phyloP scores from a whole-genome alignment of 441 rosid species.

The Raphanus hybrid region DNA sequence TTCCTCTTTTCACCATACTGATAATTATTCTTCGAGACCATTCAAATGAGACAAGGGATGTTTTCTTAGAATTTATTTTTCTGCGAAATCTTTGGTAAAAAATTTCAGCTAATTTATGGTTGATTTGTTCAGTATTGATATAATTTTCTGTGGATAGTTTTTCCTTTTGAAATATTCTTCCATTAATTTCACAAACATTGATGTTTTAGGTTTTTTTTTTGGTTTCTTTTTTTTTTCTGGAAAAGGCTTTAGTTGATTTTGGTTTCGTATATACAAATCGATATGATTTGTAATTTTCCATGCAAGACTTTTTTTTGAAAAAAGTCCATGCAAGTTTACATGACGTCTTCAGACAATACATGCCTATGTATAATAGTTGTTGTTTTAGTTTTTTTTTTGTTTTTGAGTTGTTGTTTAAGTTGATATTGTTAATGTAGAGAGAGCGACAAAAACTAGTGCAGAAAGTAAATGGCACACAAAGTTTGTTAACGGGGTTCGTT shows the following conservation, averaged over 20 bases:
- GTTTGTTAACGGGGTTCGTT: no score
- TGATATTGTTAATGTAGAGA: no score
- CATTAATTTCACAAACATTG: not conserved
- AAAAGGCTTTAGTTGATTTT: no score
- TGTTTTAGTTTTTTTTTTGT: not conserved
- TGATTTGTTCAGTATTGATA: no score
- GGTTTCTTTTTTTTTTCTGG: not conserved
- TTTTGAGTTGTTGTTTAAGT: not conserved
- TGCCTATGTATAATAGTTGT: not conserved
- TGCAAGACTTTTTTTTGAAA: not conserved
- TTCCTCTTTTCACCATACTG: no score
- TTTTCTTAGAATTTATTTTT: not conserved
- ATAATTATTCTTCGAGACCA: not conserved
- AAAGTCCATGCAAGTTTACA: not conserved
- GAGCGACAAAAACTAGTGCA: no score
- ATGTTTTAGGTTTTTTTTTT: not conserved
- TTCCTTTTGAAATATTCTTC: not conserved
- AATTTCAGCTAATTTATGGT: not conserved
- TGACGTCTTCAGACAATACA: not conserved
- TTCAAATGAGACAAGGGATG: not conserved
- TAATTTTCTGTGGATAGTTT: not conserved
- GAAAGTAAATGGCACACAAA: no score
- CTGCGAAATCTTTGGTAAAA: slow-evolving; percentile 13
- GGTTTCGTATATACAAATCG: not conserved
- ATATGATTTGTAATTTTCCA: not conserved